Conservation (phyloP, 176 grass and related monocot species). For the Leersia perrieri region DNA sequence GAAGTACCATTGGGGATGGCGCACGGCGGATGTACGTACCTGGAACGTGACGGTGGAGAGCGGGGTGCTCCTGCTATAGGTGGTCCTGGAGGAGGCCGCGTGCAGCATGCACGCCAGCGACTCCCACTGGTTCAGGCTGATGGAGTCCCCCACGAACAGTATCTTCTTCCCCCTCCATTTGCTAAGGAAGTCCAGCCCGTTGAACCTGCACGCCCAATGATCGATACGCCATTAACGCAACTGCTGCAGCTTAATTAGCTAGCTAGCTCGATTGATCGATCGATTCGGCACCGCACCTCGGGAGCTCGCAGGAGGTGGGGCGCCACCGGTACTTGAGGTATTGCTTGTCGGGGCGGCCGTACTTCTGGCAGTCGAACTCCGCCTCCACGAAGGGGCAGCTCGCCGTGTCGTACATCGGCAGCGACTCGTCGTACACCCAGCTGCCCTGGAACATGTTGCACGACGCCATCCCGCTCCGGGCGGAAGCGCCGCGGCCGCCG, state of each 20-base stretch:
- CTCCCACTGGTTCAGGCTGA: conserved; percentile 97
- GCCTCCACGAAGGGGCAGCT: conserved; percentile 81
- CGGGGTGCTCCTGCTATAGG: conserved; percentile 39
- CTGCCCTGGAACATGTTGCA: conserved; percentile 86
- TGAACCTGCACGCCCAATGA: conserved; percentile 42
- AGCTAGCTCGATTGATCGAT: background rate
- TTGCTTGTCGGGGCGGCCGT: conserved; percentile 66
- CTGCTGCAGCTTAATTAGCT: background rate
- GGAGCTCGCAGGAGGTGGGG: conserved; percentile 75
- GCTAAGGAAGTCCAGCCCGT: conserved; percentile 53
- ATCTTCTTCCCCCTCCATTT: conserved; percentile 95
- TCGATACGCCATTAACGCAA: background rate
- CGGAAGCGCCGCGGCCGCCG: background rate
- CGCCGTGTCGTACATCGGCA: conserved; percentile 66
- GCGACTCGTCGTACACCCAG: conserved; percentile 67
- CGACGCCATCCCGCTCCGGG: conserved; percentile 38
- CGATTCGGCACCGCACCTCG: too few species aligned
- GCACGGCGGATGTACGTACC: conserved; percentile 32
- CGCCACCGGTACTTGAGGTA: conserved; percentile 94
- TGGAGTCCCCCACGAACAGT: conserved; percentile 97
- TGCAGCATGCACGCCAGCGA: conserved; percentile 93
- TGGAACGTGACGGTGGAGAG: conserved; percentile 77
- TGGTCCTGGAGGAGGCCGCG: conserved; percentile 62
- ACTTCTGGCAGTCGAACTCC: conserved; percentile 90
- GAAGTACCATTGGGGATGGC: background rate